phyloP scores from a whole-genome alignment of 1,284 basidiomycete genomes.

The Puccinia coronata region DNA sequence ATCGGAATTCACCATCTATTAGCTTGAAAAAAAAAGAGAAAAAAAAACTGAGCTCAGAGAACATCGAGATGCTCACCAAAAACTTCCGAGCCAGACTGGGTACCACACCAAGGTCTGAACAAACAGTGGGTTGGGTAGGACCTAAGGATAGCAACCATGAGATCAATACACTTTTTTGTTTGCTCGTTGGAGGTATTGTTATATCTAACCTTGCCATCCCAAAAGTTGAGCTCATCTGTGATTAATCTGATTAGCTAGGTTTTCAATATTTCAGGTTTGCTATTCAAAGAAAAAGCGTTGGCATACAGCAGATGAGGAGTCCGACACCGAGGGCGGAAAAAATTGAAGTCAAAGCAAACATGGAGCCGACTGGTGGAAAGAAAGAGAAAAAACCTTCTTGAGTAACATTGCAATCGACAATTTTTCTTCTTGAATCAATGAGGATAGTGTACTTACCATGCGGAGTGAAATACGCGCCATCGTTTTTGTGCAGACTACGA shows the following conservation, averaged over 20 bases:
- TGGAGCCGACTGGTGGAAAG: slow-evolving; percentile 25
- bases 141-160: background rate
- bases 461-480: slow-evolving; percentile 39
- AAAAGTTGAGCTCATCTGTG: slow-evolving; percentile 36
- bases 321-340: slow-evolving; percentile 28
- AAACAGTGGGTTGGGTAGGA: slow-evolving; percentile 38
- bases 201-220: slow-evolving; percentile 40
- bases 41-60: background rate
- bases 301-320: slow-evolving; percentile 24
- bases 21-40: background rate
- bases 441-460: slow-evolving; percentile 16
- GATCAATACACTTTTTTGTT: background rate
- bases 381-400: no score
- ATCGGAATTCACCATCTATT: background rate
- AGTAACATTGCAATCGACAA: no score
- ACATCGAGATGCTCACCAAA: slow-evolving; percentile 26
- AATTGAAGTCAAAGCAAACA: slow-evolving; percentile 38
- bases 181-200: no score
- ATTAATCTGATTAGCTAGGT: background rate
- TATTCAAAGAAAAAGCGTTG: background rate
- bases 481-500: slow-evolving; percentile 8
- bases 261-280: background rate
- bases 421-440: background rate
- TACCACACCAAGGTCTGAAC: slow-evolving; percentile 32
- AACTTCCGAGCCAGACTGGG: slow-evolving; percentile 36